Evolutionary conservation across 495 filamentous ascomycete species (phyloP), one percentile per base, ranked within the genome.

Genomic region (Pyrenula aspistea): DNA sequence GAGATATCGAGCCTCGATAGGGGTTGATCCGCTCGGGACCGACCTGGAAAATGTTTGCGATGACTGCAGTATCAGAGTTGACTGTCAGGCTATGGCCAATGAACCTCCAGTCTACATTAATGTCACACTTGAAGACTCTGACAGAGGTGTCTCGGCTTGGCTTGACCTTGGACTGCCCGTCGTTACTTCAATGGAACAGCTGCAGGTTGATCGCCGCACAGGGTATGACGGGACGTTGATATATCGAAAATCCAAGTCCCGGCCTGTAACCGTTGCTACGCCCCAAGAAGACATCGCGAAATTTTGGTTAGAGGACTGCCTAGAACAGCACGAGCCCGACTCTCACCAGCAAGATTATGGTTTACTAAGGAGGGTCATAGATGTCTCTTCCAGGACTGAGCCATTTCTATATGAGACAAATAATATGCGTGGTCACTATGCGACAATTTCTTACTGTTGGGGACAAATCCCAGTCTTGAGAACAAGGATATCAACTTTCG

Each of bases 361-460:
- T 19, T 19, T 48, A 19, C 19, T 48, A 19, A 48, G 19, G 42
- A 48, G 42, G 19, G 42, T 48, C 11, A 19, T 48, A 11, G 42
- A 48, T 48, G 42, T 48, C 11, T 11, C 19, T 11, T 48, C 42
- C 11, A 19, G 42, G 11, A 11, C 19, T 48, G 42, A 48, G 42
- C 42, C 42, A 19, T 48, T 48, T 48, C 42, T 48, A 19, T 48
- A 11, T 48, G 19, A 11, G 19, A 48, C 42, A 11, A 11, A 48
- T 11, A 11, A 19, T 48, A 11, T 11, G 42, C 42, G 42, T 11
- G 42, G 42, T 11, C 11, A 19, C 11, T 66, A 64, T 31, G 52
- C 63, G 19, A 60, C 60, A 2, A 52, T 66, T 19, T 62, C 62
- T 0, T 61, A 66, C 31, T 51, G 50, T 1, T 66, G 62, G 62